Evolutionary conservation across 2,329 filamentous ascomycete genomes (phyloP).

Genomic region (Seiridium unicorne): DNA sequence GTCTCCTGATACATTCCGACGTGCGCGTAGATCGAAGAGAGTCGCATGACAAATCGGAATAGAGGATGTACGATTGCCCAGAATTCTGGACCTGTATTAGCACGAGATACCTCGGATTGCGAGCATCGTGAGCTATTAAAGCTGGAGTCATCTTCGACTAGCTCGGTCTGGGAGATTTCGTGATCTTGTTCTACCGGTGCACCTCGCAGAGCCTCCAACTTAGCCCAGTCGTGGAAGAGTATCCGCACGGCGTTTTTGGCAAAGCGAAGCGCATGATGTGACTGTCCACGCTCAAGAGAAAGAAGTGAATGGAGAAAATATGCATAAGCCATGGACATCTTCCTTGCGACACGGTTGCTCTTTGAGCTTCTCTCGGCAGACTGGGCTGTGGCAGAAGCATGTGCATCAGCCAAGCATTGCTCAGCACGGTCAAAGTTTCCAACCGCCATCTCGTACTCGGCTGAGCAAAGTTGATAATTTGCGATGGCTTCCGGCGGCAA

Average conservation of each 20-base stretch:
- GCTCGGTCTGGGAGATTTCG: constrained; percentile 23
- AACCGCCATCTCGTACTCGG: constrained; percentile 70
- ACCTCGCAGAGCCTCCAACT: constrained; percentile 40
- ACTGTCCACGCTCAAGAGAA: constrained; percentile 59
- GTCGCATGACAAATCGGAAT: constrained; percentile 67
- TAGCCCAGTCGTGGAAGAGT: constrained; percentile 55
- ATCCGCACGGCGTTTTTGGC: constrained; percentile 57
- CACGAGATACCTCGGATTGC: constrained; percentile 16
- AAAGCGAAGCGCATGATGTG: constrained; percentile 55
- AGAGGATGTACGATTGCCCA: constrained; percentile 78
- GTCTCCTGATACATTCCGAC: constrained; percentile 88
- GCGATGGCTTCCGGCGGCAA: constrained; percentile 40
- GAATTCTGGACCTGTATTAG: constrained; percentile 61
- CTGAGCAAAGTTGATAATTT: constrained; percentile 66
- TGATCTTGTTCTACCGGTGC: constrained; percentile 14
- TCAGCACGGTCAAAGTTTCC: constrained; percentile 63
- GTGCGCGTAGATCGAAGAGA: constrained; percentile 77
- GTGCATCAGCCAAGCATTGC: constrained; percentile 37
- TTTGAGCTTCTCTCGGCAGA: constrained; percentile 21
- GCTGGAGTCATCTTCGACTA: constrained; percentile 23
- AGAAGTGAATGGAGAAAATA: constrained; percentile 65
- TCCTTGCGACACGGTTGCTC: constrained; percentile 41
- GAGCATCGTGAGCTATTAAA: constrained; percentile 24
- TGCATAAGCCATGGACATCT: constrained; percentile 56
- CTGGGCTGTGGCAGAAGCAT: constrained; percentile 30